Conservation (phyloP, 2,329 filamentous ascomycete species). For the Huntiella bhutanensis region DNA sequence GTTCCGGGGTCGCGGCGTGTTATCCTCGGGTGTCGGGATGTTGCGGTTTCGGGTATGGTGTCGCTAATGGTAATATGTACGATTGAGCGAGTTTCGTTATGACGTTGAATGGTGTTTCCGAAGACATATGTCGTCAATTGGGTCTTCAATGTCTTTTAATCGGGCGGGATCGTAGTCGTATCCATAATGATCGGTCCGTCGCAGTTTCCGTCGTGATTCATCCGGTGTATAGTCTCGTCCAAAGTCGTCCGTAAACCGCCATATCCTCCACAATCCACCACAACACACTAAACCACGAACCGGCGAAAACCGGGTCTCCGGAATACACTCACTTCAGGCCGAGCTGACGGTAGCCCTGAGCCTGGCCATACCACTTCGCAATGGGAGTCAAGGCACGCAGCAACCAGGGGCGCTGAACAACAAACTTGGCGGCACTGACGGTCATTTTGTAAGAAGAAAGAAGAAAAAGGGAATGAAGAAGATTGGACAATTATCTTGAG, state of each 20-base stretch:
- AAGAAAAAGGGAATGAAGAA: slow-evolving; percentile 1
- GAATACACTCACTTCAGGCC: slow-evolving; percentile 49
- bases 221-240: neutral
- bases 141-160: neutral
- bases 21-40: slow-evolving; percentile 1
- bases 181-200: neutral
- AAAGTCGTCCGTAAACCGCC: neutral
- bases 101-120: neutral
- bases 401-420: slow-evolving; percentile 76
- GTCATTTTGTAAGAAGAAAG: slow-evolving; percentile 36
- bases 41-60: neutral
- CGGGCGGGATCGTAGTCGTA: neutral
- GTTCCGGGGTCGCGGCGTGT: neutral
- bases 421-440: slow-evolving; percentile 52
- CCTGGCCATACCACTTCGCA: slow-evolving; percentile 74
- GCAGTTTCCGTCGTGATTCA: neutral
- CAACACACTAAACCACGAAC: neutral
- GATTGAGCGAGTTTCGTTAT: neutral
- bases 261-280: neutral
- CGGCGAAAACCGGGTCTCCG: neutral
- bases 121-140: neutral
- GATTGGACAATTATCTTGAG: slow-evolving; percentile 13
- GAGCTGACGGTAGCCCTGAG: slow-evolving; percentile 81
- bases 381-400: slow-evolving; percentile 45
- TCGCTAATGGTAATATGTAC: neutral